Conservation (phyloP, 257 asterid species). For the Osmanthus fragrans region DNA sequence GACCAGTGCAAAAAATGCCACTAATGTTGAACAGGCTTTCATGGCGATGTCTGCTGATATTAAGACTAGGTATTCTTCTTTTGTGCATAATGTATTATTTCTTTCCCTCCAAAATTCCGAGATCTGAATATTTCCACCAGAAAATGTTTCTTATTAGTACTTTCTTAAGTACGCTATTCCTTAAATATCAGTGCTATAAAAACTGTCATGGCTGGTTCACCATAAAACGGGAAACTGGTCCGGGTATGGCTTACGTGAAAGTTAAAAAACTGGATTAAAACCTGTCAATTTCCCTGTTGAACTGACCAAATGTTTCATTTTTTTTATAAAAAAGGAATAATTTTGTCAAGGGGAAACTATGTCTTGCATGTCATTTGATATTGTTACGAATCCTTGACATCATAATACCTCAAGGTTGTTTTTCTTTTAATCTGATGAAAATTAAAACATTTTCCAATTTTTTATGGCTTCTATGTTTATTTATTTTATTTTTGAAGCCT, state of each 20-base stretch:
- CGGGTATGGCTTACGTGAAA: background rate
- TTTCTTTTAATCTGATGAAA: background rate
- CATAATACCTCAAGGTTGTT: background rate
- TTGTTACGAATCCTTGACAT: background rate
- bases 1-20: slow-evolving; percentile 74
- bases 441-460: background rate
- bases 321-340: too few relatives aligned
- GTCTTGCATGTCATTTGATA: background rate
- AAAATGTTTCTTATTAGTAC: background rate
- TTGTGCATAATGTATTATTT: background rate
- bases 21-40: slow-evolving; percentile 81
- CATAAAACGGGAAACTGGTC: background rate
- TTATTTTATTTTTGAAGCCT: background rate
- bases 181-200: background rate
- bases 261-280: background rate
- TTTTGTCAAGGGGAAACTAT: too few relatives aligned
- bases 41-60: slow-evolving; percentile 83
- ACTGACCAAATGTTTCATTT: background rate
- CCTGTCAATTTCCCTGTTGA: background rate
- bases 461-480: background rate
- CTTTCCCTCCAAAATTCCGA: background rate
- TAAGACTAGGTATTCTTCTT: slow-evolving; percentile 58
- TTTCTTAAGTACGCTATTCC: background rate
- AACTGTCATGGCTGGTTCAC: background rate
- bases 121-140: background rate